A percentile compares a stretch with the other conserved stretches of the same genome.
These are phyloP conservation scores for Trifolium subterraneum DNA, from an alignment of 306 rosid genomes.

Conservation along the genomic window DNA sequence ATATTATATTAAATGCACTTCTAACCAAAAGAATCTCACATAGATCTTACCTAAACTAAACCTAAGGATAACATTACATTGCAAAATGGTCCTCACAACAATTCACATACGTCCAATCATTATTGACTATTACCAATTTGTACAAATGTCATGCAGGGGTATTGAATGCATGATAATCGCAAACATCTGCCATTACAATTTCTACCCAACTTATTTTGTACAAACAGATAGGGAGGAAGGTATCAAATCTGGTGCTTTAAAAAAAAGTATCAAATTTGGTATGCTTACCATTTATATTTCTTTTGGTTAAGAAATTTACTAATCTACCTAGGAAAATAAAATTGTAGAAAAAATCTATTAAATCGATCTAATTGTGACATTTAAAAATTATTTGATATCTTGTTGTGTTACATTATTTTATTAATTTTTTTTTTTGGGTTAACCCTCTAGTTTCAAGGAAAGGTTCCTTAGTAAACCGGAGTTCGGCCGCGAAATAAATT, in stretches of 20 bases:
- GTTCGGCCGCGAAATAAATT: no score
- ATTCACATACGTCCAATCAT: background rate
- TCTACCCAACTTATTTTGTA: conserved; percentile 28
- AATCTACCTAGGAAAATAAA: background rate
- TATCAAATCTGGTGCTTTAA: no score
- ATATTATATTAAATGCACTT: background rate
- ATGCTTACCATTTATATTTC: conserved; percentile 4
- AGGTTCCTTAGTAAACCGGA: no score
- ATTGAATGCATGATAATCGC: conserved; percentile 29
- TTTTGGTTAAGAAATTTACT: background rate
- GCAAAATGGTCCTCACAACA: background rate
- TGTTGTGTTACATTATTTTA: no score
- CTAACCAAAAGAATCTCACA: conserved; percentile 1
- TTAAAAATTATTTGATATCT: no score
- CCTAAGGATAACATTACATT: background rate
- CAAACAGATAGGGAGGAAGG: background rate
- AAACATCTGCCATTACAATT: conserved; percentile 34
- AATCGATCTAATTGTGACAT: no score
- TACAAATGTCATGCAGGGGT: conserved; percentile 31
- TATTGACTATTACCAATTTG: conserved; percentile 17
- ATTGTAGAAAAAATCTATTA: background rate
- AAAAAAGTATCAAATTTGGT: no score
- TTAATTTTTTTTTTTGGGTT: no score
- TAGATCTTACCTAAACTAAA: conserved; percentile 10
- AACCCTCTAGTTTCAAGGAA: no score